A percentile compares a stretch with the other conserved stretches of the same genome.
Conservation (phyloP, 2,329 filamentous ascomycete species). For the Akanthomyces muscarius region DNA sequence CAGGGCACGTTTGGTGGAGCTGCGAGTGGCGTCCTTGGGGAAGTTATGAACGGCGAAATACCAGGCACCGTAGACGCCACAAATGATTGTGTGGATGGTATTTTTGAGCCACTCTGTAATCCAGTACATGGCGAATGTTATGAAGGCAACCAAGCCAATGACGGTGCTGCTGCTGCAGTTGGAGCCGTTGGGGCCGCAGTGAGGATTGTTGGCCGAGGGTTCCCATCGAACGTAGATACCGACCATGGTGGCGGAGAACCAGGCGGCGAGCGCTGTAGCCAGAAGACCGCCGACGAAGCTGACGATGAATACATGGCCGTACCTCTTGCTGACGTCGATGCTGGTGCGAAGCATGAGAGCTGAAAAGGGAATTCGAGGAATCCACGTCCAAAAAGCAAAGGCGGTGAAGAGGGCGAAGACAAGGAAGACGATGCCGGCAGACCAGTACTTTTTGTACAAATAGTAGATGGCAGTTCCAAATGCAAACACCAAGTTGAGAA, state of each 20-base stretch:
- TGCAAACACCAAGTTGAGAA: constrained; percentile 79
- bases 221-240: constrained; percentile 82
- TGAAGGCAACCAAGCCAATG: constrained; percentile 78
- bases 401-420: constrained; percentile 76
- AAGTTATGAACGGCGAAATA: constrained; percentile 74
- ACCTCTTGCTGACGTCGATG: constrained; percentile 78
- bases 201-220: constrained; percentile 52
- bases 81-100: constrained; percentile 81
- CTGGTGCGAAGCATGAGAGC: constrained; percentile 83
- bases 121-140: constrained; percentile 93
- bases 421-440: constrained; percentile 82
- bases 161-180: constrained; percentile 73
- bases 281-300: constrained; percentile 77
- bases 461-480: constrained; percentile 87
- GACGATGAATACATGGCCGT: constrained; percentile 82
- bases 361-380: constrained; percentile 83
- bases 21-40: constrained; percentile 73
- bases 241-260: constrained; percentile 82
- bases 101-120: constrained; percentile 92
- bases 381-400: constrained; percentile 85
- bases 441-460: constrained; percentile 70
- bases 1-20: constrained; percentile 74
- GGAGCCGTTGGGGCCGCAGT: constrained; percentile 47
- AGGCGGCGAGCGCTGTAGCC: constrained; percentile 72
- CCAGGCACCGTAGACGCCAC: constrained; percentile 89